A percentile compares a stretch with the other conserved stretches of the same genome.
Conservation (phyloP, 179 eudicot genomes). For the Beta corolliflora region DNA sequence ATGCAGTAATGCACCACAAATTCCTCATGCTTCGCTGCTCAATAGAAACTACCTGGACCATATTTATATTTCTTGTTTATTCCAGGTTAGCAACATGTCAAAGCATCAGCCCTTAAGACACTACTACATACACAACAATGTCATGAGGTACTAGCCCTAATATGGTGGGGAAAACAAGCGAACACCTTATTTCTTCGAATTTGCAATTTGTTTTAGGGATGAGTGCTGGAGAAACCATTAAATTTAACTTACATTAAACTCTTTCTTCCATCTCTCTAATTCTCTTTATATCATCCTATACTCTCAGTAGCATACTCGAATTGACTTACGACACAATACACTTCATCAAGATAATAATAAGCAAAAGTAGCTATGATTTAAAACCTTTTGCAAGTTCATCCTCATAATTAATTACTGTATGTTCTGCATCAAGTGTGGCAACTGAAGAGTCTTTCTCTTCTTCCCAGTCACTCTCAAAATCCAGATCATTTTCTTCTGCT, state of each 20-base stretch:
- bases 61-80: too few species aligned
- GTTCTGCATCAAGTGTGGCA: constrained; percentile 26
- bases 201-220: not conserved
- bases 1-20: not conserved
- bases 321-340: not conserved
- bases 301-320: not conserved
- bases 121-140: too few species aligned
- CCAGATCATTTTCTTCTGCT: constrained; percentile 60
- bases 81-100: not conserved
- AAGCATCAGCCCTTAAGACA: not conserved
- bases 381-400: constrained; percentile 62
- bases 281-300: not conserved
- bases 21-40: not conserved
- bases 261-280: not conserved
- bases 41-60: not conserved
- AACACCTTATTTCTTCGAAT: too few species aligned
- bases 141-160: too few species aligned
- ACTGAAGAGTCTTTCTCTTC: constrained; percentile 41
- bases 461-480: constrained; percentile 81
- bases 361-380: not conserved
- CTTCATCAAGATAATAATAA: not conserved
- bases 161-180: too few species aligned
- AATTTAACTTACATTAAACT: not conserved
- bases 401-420: constrained; percentile 39
- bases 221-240: not conserved